Evolutionary conservation across 2,329 filamentous ascomycete genomes (phyloP), one percentile per base, ranked within the genome.

Genomic region (Xylariomycetidae sp.): DNA sequence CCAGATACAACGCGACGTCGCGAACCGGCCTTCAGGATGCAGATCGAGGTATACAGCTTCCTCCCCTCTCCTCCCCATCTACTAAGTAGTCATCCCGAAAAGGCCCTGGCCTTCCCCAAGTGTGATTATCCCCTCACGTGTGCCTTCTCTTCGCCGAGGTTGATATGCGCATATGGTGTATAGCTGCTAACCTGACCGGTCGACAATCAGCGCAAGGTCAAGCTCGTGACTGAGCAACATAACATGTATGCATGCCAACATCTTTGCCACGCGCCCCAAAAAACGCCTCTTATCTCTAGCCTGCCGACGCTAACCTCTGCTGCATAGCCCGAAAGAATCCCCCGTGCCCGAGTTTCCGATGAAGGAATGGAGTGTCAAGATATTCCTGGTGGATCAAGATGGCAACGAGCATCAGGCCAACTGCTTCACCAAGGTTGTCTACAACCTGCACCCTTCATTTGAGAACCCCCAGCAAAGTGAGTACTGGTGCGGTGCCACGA

Each of bases 371-470:
- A 88, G 77, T 48, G 85, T 97, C 58, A 82, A 85, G 63, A 71
- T 98, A 49, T 87, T 78, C 63, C 63, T 97, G 33, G 62, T 96
- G 35, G 88, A 95, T 46, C 85, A 94, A 51, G 79, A 86, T 44
- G 89, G 88, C 49, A 85, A 92, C 49, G 82, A 94, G 62, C 74
- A 88, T 32, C 76, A 85, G 6, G 88, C 90, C 34, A 86, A 69
- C 48, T 77, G 88, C 62, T 97, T 96, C 67, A 86, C 88, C 57
- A 95, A 94, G 68, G 90, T 85, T 26, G 82, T 82, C 36, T 98
- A 96, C 69, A 85, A 87, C 55, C 76, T 98, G 18, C 92, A 98
- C 63, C 90, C 92, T 20, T 92, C 88, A 31, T 98, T 98, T 62
- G 85, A 82, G 34, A 85, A 89, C 51, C 84, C 86, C 12, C 77